These are phyloP conservation scores for Volvariella volvacea DNA, from an alignment of 1,284 basidiomycete genomes.

Conservation along the genomic window DNA sequence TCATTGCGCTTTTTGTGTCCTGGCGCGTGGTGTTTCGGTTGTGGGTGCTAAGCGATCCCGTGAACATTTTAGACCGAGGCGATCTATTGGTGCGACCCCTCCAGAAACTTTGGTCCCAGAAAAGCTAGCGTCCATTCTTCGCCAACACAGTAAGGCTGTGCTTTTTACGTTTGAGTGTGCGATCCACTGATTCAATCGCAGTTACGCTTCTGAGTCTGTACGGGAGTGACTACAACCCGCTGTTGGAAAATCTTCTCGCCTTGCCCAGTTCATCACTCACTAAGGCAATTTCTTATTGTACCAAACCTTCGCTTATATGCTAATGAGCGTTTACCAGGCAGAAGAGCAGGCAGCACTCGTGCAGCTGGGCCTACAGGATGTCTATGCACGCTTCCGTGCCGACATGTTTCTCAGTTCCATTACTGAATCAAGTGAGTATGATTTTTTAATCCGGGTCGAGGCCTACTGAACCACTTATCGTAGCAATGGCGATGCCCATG, in stretches of 20 bases:
- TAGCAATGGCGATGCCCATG: conserved; percentile 83
- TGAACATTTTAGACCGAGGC: conserved; percentile 30
- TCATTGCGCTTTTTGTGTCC: neutral
- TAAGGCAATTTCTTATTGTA: conserved; percentile 36
- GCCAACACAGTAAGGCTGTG: conserved; percentile 61
- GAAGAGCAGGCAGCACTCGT: conserved; percentile 71
- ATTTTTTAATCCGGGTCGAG: neutral
- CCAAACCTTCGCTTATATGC: neutral
- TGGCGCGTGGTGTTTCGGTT: neutral
- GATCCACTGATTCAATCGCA: neutral
- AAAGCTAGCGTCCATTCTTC: conserved; percentile 60
- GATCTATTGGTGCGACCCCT: conserved; percentile 31
- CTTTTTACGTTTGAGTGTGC: neutral
- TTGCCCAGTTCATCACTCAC: conserved; percentile 51
- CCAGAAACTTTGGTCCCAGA: conserved; percentile 57
- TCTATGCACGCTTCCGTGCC: conserved; percentile 69
- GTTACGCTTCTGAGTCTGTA: neutral
- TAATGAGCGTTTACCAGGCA: conserved; percentile 52
- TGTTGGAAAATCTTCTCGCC: conserved; percentile 54
- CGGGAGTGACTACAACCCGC: conserved; percentile 45
- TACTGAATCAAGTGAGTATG: conserved; percentile 71
- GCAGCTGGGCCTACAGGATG: conserved; percentile 66
- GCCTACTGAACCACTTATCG: conserved; percentile 1
- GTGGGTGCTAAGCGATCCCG: conserved; percentile 5
- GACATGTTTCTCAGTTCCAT: conserved; percentile 86